Conservation (phyloP, 179 eudicot genomes). For the Silene coronaria region DNA sequence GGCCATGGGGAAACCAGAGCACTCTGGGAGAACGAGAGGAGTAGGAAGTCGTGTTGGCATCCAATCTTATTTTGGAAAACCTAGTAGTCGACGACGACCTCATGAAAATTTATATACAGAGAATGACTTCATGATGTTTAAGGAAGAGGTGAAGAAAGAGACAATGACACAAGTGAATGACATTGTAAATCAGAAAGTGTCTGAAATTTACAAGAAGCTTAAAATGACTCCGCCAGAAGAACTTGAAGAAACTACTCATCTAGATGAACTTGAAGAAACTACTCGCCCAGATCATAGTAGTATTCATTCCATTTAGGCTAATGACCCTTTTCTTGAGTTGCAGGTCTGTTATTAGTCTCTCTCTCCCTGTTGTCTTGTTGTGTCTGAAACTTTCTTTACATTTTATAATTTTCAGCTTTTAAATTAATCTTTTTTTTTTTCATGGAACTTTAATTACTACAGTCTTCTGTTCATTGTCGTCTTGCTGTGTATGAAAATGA, state of each 20-base stretch:
- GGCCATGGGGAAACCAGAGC: neutral
- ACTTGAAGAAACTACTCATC: neutral
- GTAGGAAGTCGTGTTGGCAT: neutral
- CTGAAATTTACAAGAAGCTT: neutral
- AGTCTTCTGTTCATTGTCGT: neutral
- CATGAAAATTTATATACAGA: neutral
- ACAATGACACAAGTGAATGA: neutral
- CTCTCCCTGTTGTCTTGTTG: too few species aligned
- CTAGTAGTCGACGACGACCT: neutral
- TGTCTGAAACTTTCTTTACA: too few species aligned
- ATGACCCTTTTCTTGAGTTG: neutral
- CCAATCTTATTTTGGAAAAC: neutral
- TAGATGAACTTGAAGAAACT: neutral
- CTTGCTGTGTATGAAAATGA: neutral
- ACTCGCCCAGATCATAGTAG: too few species aligned
- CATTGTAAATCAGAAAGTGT: neutral
- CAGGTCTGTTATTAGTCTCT: too few species aligned
- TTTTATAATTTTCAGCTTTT: neutral
- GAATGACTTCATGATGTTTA: neutral
- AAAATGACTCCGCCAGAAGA: neutral
- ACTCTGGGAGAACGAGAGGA: neutral
- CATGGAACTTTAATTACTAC: neutral
- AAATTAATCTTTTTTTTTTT: neutral
- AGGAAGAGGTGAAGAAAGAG: neutral
- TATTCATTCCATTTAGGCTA: neutral